Evolutionary conservation across 2,329 filamentous ascomycete genomes (phyloP), one percentile per base, ranked within the genome.

Genomic region (Emmonsia crescens): DNA sequence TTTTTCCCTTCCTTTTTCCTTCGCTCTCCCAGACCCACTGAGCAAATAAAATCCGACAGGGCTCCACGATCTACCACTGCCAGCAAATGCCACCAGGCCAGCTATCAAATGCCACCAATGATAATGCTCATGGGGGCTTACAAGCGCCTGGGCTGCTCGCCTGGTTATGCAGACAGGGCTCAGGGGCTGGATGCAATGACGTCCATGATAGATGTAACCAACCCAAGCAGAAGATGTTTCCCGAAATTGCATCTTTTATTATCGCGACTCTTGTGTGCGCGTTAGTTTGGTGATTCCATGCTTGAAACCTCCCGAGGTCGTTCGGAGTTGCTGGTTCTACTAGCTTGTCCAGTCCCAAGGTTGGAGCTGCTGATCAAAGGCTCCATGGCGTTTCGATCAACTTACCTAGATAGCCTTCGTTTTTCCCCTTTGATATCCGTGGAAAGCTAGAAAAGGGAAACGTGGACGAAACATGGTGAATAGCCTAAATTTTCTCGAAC

Each of bases 351-450:
- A 57, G 38, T 31, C 21, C 55, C 55, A 44, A 57, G 38, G 55
- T 57, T 31, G 55, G 16, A 33, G 27, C 8, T 24, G 55, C 40
- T 57, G 38, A 46, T 57, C 38, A 42, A 57, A 31, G 24, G 40
- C 46, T 57, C 55, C 29, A 44, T 57, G 55, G 38, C 55, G 55
- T 57, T 57, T 57, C 36, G 36, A 46, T 57, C 40, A 31, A 57
- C 33, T 24, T 36, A n/a, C n/a, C n/a, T n/a, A n/a, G n/a, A n/a
- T n/a, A 56, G n/a, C 54, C 4, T 56, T 56, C 24, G 16, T 10
- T 52, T 33, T 8, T 10, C 24, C 12, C 44, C 5, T 36, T 33
- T 9, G 14, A 27, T 21, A 55, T 42, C 12, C n/a, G 12, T 16
- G 36, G 38, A 29, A n/a, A 57, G 54, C 29, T 21, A 6, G 21